Evolutionary conservation across 2,329 filamentous ascomycete genomes (phyloP), one percentile per base, ranked within the genome.

Genomic region (Clathrospora elynae): DNA sequence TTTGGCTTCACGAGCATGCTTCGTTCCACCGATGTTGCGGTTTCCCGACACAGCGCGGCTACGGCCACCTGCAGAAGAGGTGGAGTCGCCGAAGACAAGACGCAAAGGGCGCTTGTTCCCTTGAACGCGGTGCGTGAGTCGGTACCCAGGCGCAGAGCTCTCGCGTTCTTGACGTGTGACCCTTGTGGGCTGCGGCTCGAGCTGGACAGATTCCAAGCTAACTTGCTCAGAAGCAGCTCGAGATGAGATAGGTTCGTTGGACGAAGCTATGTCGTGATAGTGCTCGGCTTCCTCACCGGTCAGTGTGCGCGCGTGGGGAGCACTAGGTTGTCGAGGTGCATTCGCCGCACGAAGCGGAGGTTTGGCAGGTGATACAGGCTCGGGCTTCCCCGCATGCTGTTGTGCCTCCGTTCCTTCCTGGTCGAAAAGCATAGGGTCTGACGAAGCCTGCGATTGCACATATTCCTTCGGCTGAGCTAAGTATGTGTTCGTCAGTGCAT

Each of bases 371-470:
- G 35, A 38, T 30, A 26, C 37, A 29, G 18, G n/a, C n/a, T 28
- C 10, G 13, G 28, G 12, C 24, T 44, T 40, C 35, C 30, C 32
- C 22, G 14, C 22, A 19, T 13, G 16, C 32, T 33, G 38, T 30
- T 34, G 36, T 47, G 46, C 43, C 36, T 53, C 43, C 23, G 40
- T 13, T 14, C 32, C 34, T 37, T 63, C 49, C 34, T 65, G 52
- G 35, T 68, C 67, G 36, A 71, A 66, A 7, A 71, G 56, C 66
- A 72, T 71, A 16, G 55, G 39, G 20, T 70, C 66, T 6, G 67
- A 68, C 11, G 57, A 64, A 25, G 48, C 51, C 18, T 46, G 44
- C 12, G 49, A 53, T n/a, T 34, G 38, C 20, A 30, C 31, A 22
- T 32, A 42, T 31, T 35, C 42, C 24, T 39, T 26, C 10, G 33